Conservation (phyloP, 371 early-diverging fungal genomes). For the Mucor lusitanicus region DNA sequence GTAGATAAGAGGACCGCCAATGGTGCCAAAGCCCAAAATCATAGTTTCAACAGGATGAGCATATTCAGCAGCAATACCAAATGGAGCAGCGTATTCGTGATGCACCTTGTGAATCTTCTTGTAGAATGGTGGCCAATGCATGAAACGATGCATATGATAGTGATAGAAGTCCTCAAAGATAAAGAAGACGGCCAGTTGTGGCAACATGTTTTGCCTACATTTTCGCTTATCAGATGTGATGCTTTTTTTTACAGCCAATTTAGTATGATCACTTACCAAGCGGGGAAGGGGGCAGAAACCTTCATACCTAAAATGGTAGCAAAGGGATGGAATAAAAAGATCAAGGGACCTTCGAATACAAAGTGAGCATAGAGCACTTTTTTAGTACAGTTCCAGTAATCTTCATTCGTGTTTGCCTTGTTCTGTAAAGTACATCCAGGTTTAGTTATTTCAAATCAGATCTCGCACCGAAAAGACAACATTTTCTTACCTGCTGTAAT, state of each 20-base stretch:
- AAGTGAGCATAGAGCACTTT: slow-evolving; percentile 78
- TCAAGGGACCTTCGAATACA: slow-evolving; percentile 83
- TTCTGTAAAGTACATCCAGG: slow-evolving; percentile 36
- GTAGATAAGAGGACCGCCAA: slow-evolving; percentile 72
- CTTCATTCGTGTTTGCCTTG: slow-evolving; percentile 65
- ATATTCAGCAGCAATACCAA: slow-evolving; percentile 88
- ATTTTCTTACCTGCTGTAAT: slow-evolving; percentile 69
- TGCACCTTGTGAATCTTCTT: slow-evolving; percentile 92
- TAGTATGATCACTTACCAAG: slow-evolving; percentile 55
- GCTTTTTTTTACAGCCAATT: not conserved
- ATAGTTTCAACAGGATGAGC: slow-evolving; percentile 84
- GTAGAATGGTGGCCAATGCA: slow-evolving; percentile 91
- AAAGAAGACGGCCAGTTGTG: slow-evolving; percentile 77
- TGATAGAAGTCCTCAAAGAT: slow-evolving; percentile 87
- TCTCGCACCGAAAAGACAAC: not conserved
- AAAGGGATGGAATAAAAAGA: slow-evolving; percentile 84
- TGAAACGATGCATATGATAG: slow-evolving; percentile 82
- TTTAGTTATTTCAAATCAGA: too few relatives aligned
- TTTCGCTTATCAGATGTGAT: not conserved
- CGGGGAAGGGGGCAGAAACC: slow-evolving; percentile 85
- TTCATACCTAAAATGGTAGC: slow-evolving; percentile 86
- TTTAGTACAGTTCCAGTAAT: slow-evolving; percentile 78
- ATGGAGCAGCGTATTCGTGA: slow-evolving; percentile 93
- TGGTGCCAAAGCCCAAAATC: slow-evolving; percentile 77
- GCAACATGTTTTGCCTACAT: slow-evolving; percentile 31